phyloP scores from a whole-genome alignment of 495 filamentous ascomycete genomes.

The Glonium stellatum region DNA sequence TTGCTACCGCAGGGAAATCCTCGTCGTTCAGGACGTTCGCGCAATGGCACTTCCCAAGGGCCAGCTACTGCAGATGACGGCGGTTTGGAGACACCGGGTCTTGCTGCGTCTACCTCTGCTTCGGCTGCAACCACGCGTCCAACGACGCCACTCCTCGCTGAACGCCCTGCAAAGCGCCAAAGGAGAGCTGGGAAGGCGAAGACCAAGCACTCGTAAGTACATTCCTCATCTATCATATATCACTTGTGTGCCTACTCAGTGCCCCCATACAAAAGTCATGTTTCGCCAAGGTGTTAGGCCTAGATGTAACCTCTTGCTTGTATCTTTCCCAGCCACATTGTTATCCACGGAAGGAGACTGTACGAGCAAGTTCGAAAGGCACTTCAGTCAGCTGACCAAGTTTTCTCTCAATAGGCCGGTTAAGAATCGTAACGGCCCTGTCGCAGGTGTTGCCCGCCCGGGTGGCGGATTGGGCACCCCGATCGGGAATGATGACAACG shows the following conservation, averaged over 20 bases:
- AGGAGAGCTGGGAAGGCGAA: conserved; percentile 23
- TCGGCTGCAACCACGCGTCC: conserved; percentile 19
- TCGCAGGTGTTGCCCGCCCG: conserved; percentile 21
- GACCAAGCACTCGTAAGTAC: conserved; percentile 28
- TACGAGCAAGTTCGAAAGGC: not conserved
- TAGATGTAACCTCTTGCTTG: conserved; percentile 5
- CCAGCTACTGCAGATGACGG: not conserved
- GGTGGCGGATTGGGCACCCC: conserved; percentile 19
- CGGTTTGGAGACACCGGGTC: not conserved
- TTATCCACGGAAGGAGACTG: not conserved
- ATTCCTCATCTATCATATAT: conserved; percentile 1
- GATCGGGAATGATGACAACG: conserved; percentile 29
- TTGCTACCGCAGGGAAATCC: not conserved
- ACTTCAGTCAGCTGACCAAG: conserved; percentile 18
- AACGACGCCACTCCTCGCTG: conserved; percentile 14
- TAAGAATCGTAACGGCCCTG: conserved; percentile 26
- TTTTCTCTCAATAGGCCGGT: conserved; percentile 19
- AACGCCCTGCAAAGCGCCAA: conserved; percentile 15
- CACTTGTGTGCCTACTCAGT: not conserved
- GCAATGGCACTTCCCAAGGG: not conserved
- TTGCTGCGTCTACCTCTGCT: conserved; percentile 11
- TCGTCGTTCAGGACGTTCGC: not conserved
- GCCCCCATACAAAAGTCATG: too few relatives aligned
- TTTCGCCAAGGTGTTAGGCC: not conserved
- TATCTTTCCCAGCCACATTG: conserved; percentile 1